Percentiles rank a stretch among this genome's conserved stretches.
Conservation (phyloP, 129 eudicot species). For the Pseudognaphalium luteoalbum region DNA sequence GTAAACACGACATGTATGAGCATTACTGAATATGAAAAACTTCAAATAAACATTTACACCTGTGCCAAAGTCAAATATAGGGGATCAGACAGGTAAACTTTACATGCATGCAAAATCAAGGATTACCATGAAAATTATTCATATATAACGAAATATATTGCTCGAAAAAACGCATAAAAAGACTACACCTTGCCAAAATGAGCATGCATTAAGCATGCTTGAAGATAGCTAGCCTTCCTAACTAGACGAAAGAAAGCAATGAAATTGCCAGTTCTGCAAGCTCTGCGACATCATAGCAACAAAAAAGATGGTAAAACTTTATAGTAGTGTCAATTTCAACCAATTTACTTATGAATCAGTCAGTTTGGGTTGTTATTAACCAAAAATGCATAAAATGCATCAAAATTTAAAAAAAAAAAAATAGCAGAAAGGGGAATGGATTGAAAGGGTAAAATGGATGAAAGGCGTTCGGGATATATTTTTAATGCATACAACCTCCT, state of each 20-base stretch:
- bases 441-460: not conserved
- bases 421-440: not conserved
- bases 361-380: not conserved
- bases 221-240: slow-evolving; percentile 79
- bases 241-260: slow-evolving; percentile 88
- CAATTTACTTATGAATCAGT: not conserved
- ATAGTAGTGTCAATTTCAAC: not conserved
- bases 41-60: not conserved
- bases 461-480: not conserved
- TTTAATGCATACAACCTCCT: not conserved
- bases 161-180: slow-evolving; percentile 8
- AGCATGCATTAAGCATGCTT: slow-evolving; percentile 98
- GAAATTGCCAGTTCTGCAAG: slow-evolving; percentile 88
- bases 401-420: not conserved
- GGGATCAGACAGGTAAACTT: not conserved
- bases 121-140: slow-evolving; percentile 1
- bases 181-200: slow-evolving; percentile 88
- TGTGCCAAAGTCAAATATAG: slow-evolving; percentile 3
- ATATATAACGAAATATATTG: not conserved
- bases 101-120: not conserved
- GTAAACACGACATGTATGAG: slow-evolving; percentile 5
- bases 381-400: not conserved
- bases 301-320: slow-evolving; percentile 3
- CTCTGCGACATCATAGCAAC: slow-evolving; percentile 52
- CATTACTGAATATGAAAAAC: not conserved